Conservation (phyloP, 345 rosid genomes). For the Eucalyptus shirleyi region DNA sequence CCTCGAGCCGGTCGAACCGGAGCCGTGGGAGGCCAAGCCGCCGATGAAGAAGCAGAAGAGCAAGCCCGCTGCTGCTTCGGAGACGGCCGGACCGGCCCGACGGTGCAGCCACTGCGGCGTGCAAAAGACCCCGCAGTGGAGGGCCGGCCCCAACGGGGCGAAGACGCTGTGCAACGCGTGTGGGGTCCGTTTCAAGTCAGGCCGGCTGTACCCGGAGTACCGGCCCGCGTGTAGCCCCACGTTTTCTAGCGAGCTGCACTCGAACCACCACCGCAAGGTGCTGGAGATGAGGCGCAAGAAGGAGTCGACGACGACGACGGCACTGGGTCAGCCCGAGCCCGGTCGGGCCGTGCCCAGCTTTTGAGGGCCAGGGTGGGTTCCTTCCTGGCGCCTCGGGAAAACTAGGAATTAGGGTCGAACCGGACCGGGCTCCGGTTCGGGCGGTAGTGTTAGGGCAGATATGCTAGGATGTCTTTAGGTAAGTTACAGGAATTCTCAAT, state of each 20-base stretch:
- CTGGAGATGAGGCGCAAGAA: constrained; percentile 70
- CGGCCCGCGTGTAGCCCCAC: constrained; percentile 95
- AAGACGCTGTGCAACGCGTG: constrained; percentile 93
- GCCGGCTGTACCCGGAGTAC: constrained; percentile 79
- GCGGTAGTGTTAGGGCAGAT: neutral
- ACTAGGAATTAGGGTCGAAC: neutral
- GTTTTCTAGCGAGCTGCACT: constrained; percentile 56
- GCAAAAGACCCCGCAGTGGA: constrained; percentile 92
- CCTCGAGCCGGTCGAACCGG: constrained; percentile 4
- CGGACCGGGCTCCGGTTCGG: neutral
- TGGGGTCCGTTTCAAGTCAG: constrained; percentile 91
- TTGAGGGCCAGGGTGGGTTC: neutral
- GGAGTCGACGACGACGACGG: neutral
- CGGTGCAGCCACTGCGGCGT: constrained; percentile 87
- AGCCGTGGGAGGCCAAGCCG: neutral
- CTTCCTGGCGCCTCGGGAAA: neutral
- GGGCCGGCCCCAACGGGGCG: constrained; percentile 84
- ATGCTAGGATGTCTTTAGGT: neutral
- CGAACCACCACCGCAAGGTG: constrained; percentile 84
- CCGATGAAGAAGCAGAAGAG: constrained; percentile 23
- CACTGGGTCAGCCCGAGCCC: neutral
- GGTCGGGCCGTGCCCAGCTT: constrained; percentile 11
- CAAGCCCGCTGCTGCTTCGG: neutral
- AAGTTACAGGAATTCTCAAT: neutral
- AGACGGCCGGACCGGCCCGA: neutral